These are phyloP conservation scores for Wickerhamiella dianesei DNA, from an alignment of 805 yeast genomes.

Conservation along the genomic window DNA sequence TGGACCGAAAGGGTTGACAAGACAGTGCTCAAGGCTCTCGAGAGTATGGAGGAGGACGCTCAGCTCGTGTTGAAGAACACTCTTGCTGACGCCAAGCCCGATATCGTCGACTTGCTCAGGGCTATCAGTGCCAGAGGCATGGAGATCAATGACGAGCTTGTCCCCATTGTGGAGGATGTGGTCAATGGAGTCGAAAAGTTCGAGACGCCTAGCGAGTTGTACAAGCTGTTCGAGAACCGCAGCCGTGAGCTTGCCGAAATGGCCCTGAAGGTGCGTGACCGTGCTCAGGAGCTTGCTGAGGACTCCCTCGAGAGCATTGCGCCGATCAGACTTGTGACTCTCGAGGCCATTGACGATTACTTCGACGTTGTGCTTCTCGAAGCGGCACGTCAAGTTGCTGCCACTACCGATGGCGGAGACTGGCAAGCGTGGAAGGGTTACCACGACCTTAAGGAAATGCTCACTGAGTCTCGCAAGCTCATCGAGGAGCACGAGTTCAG, in stretches of 20 bases:
- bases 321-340: conserved; percentile 17
- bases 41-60: conserved; percentile 15
- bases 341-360: conserved; percentile 21
- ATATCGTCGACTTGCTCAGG: conserved; percentile 16
- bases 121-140: conserved; percentile 14
- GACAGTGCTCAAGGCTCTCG: conserved; percentile 15
- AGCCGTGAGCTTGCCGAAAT: conserved; percentile 14
- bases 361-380: conserved; percentile 19
- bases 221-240: conserved; percentile 14
- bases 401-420: conserved; percentile 33
- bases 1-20: conserved; percentile 16
- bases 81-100: conserved; percentile 16
- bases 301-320: conserved; percentile 13
- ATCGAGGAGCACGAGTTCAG: conserved; percentile 17
- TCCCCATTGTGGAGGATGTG: conserved; percentile 11
- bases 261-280: conserved; percentile 17
- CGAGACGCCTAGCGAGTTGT: conserved; percentile 9
- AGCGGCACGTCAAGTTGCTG: conserved; percentile 17
- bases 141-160: conserved; percentile 14
- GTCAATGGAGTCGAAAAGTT: conserved; percentile 9
- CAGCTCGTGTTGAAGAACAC: conserved; percentile 4
- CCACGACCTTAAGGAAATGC: conserved; percentile 15
- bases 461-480: conserved; percentile 10
- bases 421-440: conserved; percentile 15
- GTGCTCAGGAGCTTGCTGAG: conserved; percentile 20